A percentile compares a stretch with the other conserved stretches of the same genome.
Conservation (phyloP, 352 stramenopile genomes). For the Pythium rhizo-oryzae region DNA sequence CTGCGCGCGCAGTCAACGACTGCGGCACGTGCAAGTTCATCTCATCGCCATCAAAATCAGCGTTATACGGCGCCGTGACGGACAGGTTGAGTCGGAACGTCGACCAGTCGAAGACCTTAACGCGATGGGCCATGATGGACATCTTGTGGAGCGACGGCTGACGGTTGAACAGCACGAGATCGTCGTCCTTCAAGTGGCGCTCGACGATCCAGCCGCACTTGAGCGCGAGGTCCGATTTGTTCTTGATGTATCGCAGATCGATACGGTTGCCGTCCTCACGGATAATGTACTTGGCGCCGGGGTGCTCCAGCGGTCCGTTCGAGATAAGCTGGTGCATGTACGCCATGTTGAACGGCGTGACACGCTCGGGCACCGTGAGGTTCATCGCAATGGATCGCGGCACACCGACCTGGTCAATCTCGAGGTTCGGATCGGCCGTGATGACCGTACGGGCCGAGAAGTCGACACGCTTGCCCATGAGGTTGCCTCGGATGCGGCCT, state of each 20-base stretch:
- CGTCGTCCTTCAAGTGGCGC: constrained; percentile 97
- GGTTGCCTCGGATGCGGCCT: constrained; percentile 98
- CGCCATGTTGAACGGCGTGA: constrained; percentile 99
- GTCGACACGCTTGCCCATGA: constrained; percentile 99
- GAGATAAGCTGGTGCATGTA: constrained; percentile 96
- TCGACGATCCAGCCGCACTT: constrained; percentile 99
- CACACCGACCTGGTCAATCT: constrained; percentile 99
- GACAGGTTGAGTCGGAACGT: constrained; percentile 99
- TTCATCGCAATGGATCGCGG: constrained; percentile 98
- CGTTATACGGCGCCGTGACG: constrained; percentile 99
- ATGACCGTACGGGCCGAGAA: constrained; percentile 99
- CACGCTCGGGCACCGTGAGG: constrained; percentile 97
- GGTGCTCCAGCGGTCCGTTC: constrained; percentile 96
- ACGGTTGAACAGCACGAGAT: constrained; percentile 99
- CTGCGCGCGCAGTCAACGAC: constrained; percentile 96
- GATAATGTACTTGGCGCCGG: constrained; percentile 99
- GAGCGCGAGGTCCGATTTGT: constrained; percentile 95
- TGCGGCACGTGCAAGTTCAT: constrained; percentile 99
- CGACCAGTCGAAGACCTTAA: constrained; percentile 99
- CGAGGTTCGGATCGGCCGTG: constrained; percentile 98
- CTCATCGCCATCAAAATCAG: constrained; percentile 99
- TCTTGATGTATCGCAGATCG: constrained; percentile 98
- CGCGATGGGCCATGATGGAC: constrained; percentile 99
- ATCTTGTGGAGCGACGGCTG: constrained; percentile 99
- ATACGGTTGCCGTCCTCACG: constrained; percentile 96